phyloP scores from a whole-genome alignment of 768 basidiomycete genomes.

The Epithele typhae region DNA sequence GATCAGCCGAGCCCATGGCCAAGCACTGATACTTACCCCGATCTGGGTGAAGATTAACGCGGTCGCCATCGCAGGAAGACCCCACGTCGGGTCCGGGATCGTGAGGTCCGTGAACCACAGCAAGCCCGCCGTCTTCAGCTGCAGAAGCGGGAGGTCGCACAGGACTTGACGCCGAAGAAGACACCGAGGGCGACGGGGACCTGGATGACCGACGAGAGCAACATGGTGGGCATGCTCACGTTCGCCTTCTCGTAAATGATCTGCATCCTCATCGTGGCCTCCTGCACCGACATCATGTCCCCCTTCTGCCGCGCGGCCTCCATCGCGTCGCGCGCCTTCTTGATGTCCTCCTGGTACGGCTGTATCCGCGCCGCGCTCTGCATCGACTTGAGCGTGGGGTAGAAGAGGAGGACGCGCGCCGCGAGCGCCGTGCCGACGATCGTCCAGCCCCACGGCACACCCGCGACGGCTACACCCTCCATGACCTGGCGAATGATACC shows the following conservation, averaged over 20 bases:
- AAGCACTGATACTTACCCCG: conserved; percentile 50
- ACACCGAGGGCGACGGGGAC: conserved; percentile 72
- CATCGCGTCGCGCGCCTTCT: conserved; percentile 48
- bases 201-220: conserved; percentile 63
- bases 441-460: conserved; percentile 82
- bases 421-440: conserved; percentile 62
- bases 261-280: conserved; percentile 40
- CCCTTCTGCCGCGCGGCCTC: conserved; percentile 25
- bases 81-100: conserved; percentile 65
- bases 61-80: conserved; percentile 60
- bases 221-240: conserved; percentile 51
- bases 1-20: no score
- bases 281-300: conserved; percentile 40
- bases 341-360: conserved; percentile 55
- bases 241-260: conserved; percentile 60
- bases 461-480: conserved; percentile 65
- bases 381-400: conserved; percentile 52
- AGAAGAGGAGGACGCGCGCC: conserved; percentile 59
- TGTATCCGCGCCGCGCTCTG: conserved; percentile 57
- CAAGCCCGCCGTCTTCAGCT: conserved; percentile 74
- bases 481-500: conserved; percentile 59
- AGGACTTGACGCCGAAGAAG: conserved; percentile 80
- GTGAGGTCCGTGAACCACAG: conserved; percentile 76
- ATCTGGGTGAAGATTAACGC: conserved; percentile 67
- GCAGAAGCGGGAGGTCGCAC: conserved; percentile 65